phyloP scores from a whole-genome alignment of 2,329 filamentous ascomycete genomes.

The Stachybotrys elegans region DNA sequence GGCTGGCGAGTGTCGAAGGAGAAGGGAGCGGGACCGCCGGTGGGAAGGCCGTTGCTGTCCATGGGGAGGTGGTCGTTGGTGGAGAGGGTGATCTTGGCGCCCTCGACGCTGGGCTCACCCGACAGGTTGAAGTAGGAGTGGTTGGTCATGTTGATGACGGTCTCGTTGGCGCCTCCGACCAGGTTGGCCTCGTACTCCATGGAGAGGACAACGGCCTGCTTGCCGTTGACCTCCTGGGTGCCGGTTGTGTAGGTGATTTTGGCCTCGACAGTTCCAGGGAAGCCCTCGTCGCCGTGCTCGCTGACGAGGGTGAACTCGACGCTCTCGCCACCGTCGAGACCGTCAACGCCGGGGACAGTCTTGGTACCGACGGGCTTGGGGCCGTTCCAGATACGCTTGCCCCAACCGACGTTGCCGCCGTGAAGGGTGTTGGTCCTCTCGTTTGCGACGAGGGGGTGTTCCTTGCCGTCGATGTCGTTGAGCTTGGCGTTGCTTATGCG shows the following conservation, averaged over 20 bases:
- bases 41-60: constrained; percentile 70
- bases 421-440: constrained; percentile 73
- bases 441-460: constrained; percentile 69
- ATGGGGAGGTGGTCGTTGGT: constrained; percentile 66
- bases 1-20: constrained; percentile 58
- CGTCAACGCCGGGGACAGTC: constrained; percentile 43
- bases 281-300: constrained; percentile 81
- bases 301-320: constrained; percentile 63
- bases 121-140: constrained; percentile 76
- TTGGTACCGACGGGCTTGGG: constrained; percentile 55
- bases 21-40: constrained; percentile 58
- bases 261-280: constrained; percentile 77
- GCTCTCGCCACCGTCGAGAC: constrained; percentile 57
- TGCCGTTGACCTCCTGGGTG: constrained; percentile 57
- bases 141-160: constrained; percentile 88
- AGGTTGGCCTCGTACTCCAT: constrained; percentile 90
- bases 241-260: constrained; percentile 74
- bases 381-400: constrained; percentile 71
- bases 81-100: constrained; percentile 62
- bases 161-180: constrained; percentile 77
- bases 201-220: constrained; percentile 65
- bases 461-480: constrained; percentile 63
- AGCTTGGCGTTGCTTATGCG: constrained; percentile 70
- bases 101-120: constrained; percentile 46
- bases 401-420: constrained; percentile 72